Evolutionary conservation across 2,329 filamentous ascomycete genomes (phyloP).

Genomic region (Sarocladium kiliense): DNA sequence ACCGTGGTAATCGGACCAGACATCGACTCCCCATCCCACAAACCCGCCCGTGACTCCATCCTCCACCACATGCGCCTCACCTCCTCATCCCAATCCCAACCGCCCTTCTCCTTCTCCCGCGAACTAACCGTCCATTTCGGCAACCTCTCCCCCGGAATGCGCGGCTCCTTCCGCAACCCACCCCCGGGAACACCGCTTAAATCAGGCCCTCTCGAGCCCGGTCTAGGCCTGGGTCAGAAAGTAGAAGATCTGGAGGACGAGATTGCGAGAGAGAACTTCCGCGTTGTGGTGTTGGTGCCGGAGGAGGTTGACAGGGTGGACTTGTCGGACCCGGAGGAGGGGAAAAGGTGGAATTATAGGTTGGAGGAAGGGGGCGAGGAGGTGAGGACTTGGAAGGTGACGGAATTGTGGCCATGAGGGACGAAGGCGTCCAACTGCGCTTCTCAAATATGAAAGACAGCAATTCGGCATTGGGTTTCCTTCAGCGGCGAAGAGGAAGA

Average conservation of each 20-base stretch:
- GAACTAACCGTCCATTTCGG: constrained; percentile 88
- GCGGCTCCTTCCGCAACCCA: constrained; percentile 71
- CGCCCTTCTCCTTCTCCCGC: constrained; percentile 66
- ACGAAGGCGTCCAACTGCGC: too few species aligned
- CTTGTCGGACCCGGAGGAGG: constrained; percentile 59
- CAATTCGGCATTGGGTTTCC: too few species aligned
- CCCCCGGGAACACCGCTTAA: constrained; percentile 58
- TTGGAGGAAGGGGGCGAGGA: constrained; percentile 40
- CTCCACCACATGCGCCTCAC: constrained; percentile 53
- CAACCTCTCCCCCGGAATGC: constrained; percentile 76
- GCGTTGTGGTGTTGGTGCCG: constrained; percentile 77
- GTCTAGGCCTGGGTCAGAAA: constrained; percentile 51
- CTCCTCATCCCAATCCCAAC: not conserved
- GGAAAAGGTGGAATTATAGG: constrained; percentile 63
- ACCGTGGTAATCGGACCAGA: constrained; percentile 72
- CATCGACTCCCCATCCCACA: constrained; percentile 39
- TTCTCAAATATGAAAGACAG: not conserved
- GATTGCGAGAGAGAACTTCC: constrained; percentile 68
- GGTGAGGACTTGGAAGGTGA: constrained; percentile 54
- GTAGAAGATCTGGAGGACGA: constrained; percentile 67
- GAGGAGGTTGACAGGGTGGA: constrained; percentile 72
- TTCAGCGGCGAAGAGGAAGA: too few species aligned
- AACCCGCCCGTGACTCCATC: constrained; percentile 55
- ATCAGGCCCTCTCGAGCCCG: constrained; percentile 27
- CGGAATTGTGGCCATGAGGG: constrained; percentile 64